These are phyloP conservation scores for Schizothecium vesticola DNA, from an alignment of 495 filamentous ascomycete species.

Conservation along the genomic window DNA sequence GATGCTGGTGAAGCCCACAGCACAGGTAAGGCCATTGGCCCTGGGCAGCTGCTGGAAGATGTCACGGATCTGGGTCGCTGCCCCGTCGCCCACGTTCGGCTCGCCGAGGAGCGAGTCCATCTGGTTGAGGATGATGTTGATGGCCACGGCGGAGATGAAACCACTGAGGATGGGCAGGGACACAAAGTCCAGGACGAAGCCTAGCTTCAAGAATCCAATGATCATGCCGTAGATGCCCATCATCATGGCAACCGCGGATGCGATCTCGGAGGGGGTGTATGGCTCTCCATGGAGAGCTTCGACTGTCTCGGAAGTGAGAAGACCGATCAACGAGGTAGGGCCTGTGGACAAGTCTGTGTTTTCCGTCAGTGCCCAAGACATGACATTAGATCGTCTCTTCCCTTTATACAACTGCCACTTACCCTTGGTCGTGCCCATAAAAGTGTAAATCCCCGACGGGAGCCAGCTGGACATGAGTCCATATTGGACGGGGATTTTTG, in stretches of 20 bases:
- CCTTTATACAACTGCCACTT: not conserved
- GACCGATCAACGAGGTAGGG: slow-evolving; percentile 47
- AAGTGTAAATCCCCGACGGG: slow-evolving; percentile 43
- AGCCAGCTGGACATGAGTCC: slow-evolving; percentile 51
- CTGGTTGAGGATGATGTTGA: slow-evolving; percentile 46
- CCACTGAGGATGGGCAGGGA: slow-evolving; percentile 46
- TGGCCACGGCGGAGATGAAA: slow-evolving; percentile 47
- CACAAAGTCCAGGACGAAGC: slow-evolving; percentile 49
- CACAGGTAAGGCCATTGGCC: slow-evolving; percentile 40
- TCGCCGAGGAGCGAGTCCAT: slow-evolving; percentile 43
- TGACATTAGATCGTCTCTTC: not conserved
- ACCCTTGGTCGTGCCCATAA: slow-evolving; percentile 55
- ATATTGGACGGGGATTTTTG: slow-evolving; percentile 47
- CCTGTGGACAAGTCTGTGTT: slow-evolving; percentile 43
- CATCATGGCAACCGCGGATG: slow-evolving; percentile 46
- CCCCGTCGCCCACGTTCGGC: slow-evolving; percentile 33
- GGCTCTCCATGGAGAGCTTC: slow-evolving; percentile 31
- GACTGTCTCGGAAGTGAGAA: slow-evolving; percentile 47
- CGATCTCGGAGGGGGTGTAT: slow-evolving; percentile 39
- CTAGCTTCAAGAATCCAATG: slow-evolving; percentile 46
- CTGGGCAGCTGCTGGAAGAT: slow-evolving; percentile 37
- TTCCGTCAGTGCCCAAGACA: not conserved
- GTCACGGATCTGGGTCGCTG: slow-evolving; percentile 38
- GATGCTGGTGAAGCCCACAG: slow-evolving; percentile 43
- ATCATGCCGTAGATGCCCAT: slow-evolving; percentile 47